Evolutionary conservation across 1,284 basidiomycete genomes (phyloP).

Genomic region (Entoloma clypeatum): DNA sequence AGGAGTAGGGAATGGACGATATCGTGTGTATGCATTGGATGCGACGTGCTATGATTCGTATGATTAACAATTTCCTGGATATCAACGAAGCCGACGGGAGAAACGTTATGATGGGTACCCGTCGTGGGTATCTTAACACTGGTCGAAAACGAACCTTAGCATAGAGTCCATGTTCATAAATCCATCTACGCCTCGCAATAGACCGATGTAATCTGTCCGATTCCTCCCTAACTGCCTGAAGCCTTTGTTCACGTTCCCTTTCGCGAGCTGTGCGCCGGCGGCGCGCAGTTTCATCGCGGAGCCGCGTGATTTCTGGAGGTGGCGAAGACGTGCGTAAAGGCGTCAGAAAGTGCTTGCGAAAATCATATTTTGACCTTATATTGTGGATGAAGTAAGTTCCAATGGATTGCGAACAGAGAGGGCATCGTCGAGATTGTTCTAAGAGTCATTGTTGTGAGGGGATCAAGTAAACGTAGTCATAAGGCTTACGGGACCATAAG

Average conservation of each 20-base stretch:
- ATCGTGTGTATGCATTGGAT: constrained; percentile 78
- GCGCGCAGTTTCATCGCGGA: constrained; percentile 22
- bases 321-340: constrained; percentile 56
- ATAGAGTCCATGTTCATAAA: constrained; percentile 74
- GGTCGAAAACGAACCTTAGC: constrained; percentile 62
- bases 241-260: constrained; percentile 53
- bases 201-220: constrained; percentile 63
- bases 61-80: neutral
- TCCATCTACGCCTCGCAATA: constrained; percentile 48
- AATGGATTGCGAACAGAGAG: constrained; percentile 74
- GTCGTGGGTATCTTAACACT: neutral
- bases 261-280: constrained; percentile 39
- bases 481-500: constrained; percentile 70
- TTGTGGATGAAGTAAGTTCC: constrained; percentile 79
- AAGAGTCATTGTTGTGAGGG: neutral
- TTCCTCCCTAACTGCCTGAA: constrained; percentile 49
- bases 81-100: neutral
- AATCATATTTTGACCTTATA: constrained; percentile 72
- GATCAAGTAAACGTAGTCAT: neutral
- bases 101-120: constrained; percentile 3
- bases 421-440: constrained; percentile 78
- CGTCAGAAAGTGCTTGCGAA: constrained; percentile 74
- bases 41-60: constrained; percentile 68
- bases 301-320: constrained; percentile 27
- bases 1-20: constrained; percentile 77